Conservation (phyloP, 2,329 filamentous ascomycete species). For the Paradendryphiella salina region DNA sequence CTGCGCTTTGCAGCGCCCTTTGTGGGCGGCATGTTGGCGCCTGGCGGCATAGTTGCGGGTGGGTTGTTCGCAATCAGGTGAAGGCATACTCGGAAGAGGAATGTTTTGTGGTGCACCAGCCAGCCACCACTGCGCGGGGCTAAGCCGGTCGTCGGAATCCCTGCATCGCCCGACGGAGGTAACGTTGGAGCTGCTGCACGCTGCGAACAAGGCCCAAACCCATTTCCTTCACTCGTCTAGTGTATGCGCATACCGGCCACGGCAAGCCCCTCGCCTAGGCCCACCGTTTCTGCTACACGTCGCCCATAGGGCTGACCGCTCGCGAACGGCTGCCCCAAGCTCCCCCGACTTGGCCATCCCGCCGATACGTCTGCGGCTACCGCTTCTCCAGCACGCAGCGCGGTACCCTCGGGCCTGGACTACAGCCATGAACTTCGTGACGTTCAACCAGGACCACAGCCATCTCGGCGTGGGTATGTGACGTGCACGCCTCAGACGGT, state of each 20-base stretch:
- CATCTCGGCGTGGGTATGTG: constrained; percentile 87
- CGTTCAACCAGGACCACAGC: constrained; percentile 98
- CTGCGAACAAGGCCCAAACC: constrained; percentile 3
- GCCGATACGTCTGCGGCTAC: constrained; percentile 10
- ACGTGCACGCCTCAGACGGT: not conserved
- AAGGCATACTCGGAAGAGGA: constrained; percentile 11
- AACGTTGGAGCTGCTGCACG: constrained; percentile 15
- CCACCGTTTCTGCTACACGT: constrained; percentile 8
- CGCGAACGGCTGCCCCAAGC: constrained; percentile 30
- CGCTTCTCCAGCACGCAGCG: constrained; percentile 5
- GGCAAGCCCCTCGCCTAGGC: constrained; percentile 4
- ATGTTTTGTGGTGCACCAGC: constrained; percentile 27
- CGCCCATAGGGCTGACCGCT: constrained; percentile 15
- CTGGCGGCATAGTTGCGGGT: constrained; percentile 16
- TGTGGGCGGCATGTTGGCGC: constrained; percentile 17
- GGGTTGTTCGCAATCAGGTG: constrained; percentile 1
- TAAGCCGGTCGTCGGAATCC: constrained; percentile 20
- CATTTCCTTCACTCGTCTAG: not conserved
- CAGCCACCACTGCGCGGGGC: constrained; percentile 31
- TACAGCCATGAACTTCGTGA: constrained; percentile 86
- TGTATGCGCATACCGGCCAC: constrained; percentile 18
- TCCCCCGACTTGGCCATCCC: constrained; percentile 14
- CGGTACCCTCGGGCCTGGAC: constrained; percentile 20
- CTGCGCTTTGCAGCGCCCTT: constrained; percentile 16
- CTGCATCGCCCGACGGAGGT: constrained; percentile 17